Percentiles rank a stretch among this genome's conserved stretches.
phyloP scores from a whole-genome alignment of 1,284 basidiomycete species.

The Inonotus obliquus region DNA sequence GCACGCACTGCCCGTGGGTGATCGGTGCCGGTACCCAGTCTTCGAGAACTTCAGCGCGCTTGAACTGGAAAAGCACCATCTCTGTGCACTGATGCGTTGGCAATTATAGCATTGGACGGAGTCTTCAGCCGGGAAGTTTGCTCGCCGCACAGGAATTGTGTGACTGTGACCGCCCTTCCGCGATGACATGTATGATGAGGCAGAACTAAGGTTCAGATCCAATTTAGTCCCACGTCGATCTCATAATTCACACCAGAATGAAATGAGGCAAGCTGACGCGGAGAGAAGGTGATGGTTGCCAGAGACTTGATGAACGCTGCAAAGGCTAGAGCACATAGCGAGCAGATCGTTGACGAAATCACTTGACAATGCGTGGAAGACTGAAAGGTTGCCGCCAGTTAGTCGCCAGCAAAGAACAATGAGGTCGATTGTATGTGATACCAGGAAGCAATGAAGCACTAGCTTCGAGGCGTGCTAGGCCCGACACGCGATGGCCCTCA shows the following conservation, averaged over 20 bases:
- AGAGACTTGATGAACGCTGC: not conserved
- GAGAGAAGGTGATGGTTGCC: not conserved
- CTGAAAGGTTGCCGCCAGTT: not conserved
- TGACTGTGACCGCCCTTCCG: too few species aligned
- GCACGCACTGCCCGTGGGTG: not conserved
- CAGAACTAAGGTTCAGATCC: not conserved
- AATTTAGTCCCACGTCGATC: not conserved
- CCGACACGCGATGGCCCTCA: not conserved
- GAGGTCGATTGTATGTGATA: not conserved
- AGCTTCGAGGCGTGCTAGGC: not conserved
- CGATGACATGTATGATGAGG: too few species aligned
- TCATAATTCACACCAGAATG: not conserved
- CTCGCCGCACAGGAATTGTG: not conserved
- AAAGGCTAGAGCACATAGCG: not conserved
- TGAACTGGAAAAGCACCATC: not conserved
- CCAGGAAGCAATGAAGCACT: not conserved
- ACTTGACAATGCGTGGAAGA: not conserved
- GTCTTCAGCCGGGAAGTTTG: not conserved
- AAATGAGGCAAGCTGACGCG: not conserved
- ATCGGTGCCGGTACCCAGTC: not conserved
- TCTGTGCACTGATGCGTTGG: not conserved
- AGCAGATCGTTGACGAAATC: not conserved
- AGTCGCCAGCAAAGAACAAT: not conserved
- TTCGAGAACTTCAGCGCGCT: not conserved
- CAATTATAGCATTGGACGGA: not conserved